Evolutionary conservation across 1,284 basidiomycete genomes (phyloP), one percentile per base, ranked within the genome.

Genomic region (Macrocystidia cucumis): DNA sequence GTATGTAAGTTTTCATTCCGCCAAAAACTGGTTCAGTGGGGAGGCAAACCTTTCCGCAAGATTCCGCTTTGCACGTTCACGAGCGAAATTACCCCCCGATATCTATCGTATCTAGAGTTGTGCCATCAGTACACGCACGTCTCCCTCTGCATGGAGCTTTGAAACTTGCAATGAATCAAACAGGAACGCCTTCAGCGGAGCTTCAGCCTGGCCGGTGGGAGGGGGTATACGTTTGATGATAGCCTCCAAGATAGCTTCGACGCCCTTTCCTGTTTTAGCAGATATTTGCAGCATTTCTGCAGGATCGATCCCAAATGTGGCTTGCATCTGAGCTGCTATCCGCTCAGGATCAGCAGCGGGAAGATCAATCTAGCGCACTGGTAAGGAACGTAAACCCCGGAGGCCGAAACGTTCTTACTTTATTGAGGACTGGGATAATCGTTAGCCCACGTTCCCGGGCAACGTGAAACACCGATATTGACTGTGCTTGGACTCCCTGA

Each of bases 401-500:
- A 19, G 18, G 19, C 9, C 16, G 13, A 9, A 5, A 11, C 9
- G 14, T 29, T 36, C 57, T 23, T 34, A 87, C 88, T 74, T 98
- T 98, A 66, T 98, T 98, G 33, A 98, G 67, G 12, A 97, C 86
- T 2, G 95, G 91, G 26, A 98, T 85, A 36, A 98, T 86, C 23
- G 72, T 81, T 13, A 98, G 63, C 1, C 86, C 80, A 32, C 82
- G 73, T 52, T 92, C 88, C 49, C 73, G 71, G 1, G 93, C 93
- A 35, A 88, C 77, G 47, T 95, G 87, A 49, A 88, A 95, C 4
- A 98, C 96, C 0, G 91, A 95, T 38, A 99, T 82, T 4, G 93
- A 91, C 59, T 99, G 96, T 0, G 96, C 95, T 60, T 99, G 96
- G 4, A 99, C 83, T 9, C 95, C 95, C 67, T 98, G 95, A 29